Evolutionary conservation across 768 basidiomycete species (phyloP).

Genomic region (Calvatia gigantea): DNA sequence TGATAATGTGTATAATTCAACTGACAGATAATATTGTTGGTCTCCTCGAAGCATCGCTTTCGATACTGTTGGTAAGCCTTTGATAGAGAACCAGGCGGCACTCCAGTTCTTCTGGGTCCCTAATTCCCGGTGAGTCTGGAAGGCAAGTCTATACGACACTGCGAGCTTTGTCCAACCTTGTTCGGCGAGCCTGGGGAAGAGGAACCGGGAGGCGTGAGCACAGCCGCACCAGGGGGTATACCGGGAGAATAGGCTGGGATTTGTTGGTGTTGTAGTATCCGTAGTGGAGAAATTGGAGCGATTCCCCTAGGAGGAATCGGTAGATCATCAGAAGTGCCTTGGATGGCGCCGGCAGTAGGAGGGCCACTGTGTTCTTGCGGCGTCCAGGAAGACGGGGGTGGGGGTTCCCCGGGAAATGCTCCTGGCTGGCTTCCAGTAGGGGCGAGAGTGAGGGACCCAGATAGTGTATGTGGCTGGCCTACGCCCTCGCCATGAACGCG

Average conservation of each 20-base stretch:
- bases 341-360: neutral
- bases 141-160: slow-evolving; percentile 25
- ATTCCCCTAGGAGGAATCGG: neutral
- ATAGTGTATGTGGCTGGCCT: neutral
- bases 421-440: no score
- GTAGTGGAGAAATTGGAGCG: neutral
- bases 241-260: neutral
- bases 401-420: no score
- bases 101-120: slow-evolving; percentile 8
- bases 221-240: neutral
- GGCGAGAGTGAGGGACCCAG: neutral
- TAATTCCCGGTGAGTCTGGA: slow-evolving; percentile 11
- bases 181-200: neutral
- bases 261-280: neutral
- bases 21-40: no score
- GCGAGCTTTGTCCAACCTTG: neutral
- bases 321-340: no score
- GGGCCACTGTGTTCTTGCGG: no score
- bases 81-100: slow-evolving; percentile 17
- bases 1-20: no score
- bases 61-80: slow-evolving; percentile 20
- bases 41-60: slow-evolving; percentile 25
- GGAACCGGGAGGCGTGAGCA: neutral
- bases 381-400: no score
- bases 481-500: neutral